Percentiles rank a stretch among this genome's conserved stretches.
phyloP scores from a whole-genome alignment of 148 eudicot genomes.

The Bassia scoparia region DNA sequence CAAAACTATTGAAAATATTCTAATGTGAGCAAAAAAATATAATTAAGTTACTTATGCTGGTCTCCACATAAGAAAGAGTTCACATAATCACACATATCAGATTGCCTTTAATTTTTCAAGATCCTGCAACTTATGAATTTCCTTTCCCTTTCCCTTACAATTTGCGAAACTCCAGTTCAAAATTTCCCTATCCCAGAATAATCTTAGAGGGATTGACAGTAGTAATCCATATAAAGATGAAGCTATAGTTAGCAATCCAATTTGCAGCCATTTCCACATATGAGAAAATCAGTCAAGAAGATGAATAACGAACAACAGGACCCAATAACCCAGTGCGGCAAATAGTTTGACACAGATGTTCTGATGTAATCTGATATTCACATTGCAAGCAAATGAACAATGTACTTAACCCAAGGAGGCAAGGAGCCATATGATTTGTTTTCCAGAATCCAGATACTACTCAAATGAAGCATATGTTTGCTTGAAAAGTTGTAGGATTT shows the following conservation, averaged over 20 bases:
- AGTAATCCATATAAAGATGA: neutral
- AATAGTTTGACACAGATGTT: too few species aligned
- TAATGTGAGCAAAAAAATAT: neutral
- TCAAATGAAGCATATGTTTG: too few species aligned
- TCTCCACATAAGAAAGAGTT: neutral
- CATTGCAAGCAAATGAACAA: neutral
- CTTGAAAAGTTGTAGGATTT: too few species aligned
- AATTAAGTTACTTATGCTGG: neutral
- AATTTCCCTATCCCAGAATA: neutral
- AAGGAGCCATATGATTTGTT: too few species aligned
- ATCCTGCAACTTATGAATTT: neutral
- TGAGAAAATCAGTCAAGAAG: neutral
- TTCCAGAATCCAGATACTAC: too few species aligned
- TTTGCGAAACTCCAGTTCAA: too few species aligned
- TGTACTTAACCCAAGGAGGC: too few species aligned
- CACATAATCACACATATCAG: neutral
- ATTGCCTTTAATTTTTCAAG: neutral
- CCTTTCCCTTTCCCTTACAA: neutral
- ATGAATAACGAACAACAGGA: neutral
- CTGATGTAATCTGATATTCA: neutral
- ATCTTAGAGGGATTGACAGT: neutral
- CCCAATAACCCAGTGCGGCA: neutral
- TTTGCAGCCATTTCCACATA: neutral
- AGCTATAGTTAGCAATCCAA: conserved; percentile 12
- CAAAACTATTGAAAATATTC: neutral